Base-by-base conservation (phyloP, 441 rosid species). In the Gossypium davidsonii region DNA sequence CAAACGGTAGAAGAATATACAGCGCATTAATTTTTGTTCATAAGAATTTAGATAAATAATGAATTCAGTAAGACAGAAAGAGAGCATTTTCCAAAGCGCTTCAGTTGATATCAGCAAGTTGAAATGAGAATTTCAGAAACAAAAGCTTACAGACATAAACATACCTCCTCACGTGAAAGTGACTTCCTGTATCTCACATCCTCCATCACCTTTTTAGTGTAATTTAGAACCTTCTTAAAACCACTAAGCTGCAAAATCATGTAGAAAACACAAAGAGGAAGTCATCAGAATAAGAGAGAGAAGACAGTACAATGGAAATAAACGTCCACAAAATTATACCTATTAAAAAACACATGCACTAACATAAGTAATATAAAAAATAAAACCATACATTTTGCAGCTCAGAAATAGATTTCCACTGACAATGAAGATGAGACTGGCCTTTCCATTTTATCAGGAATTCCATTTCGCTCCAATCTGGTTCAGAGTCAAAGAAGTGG, bases 401-500 rank as follows among this genome's bases (percentile, higher is more conserved):
- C 71, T 96, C 94, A 51, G 84, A 72, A 72, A 93, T 80, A 42
- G 96, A 83, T 83, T 92, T 96, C 99, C 99, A 96, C 83, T 88
- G 97, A 79, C 97, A 96, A 73, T 96, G 99, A 83, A 96, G 85
- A 79, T 96, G 99, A 26, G 99, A 96, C 86, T 89, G 97, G 81
- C 98, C 98, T 83, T 96, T 96, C 99, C 98, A 96, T 87, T 96
- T 96, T 72, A 96, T 93, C 77, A 91, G 84, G 84, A 93, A 92
- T 81, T 93, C 99, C 85, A 92, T 87, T 56, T 88, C 88, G 74
- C 89, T 86, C 98, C 97, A 96, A 83, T 93, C 92, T 56, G 92
- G 87, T 76, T 85, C 91, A 74, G 85, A 81, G 82, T 88, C 93
- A 86, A 89, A 93, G 81, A 91, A 78, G 81, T 85, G 87, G 85